Percentiles rank a stretch among this genome's conserved stretches.
Evolutionary conservation across 768 basidiomycete genomes (phyloP).

Genomic region (Psilocybe cubensis): DNA sequence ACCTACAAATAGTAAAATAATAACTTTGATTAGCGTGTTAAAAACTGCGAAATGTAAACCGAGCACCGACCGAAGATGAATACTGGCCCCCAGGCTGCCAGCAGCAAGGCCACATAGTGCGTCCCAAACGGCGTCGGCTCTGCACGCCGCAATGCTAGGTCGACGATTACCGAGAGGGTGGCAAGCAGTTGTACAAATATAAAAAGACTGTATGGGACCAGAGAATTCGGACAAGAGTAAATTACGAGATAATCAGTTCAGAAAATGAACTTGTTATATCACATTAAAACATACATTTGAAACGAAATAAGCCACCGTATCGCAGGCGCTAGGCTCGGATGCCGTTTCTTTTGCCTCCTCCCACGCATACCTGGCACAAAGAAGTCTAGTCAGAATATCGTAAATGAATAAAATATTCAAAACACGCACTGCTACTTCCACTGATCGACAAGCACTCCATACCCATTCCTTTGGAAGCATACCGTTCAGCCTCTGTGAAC

Average conservation of each 20-base stretch:
- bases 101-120: constrained; percentile 63
- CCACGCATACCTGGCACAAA: constrained; percentile 11
- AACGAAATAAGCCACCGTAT: constrained; percentile 59
- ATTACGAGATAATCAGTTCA: neutral
- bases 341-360: constrained; percentile 26
- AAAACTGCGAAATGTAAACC: neutral
- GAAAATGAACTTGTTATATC: neutral
- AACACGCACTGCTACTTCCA: neutral
- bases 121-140: constrained; percentile 61
- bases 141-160: constrained; percentile 40
- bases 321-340: constrained; percentile 40
- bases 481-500: constrained; percentile 1
- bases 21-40: neutral
- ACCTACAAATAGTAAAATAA: constrained; percentile 24
- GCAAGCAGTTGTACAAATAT: constrained; percentile 50
- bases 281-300: constrained; percentile 46
- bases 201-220: constrained; percentile 37
- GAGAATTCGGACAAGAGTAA: neutral
- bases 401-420: neutral
- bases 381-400: neutral
- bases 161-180: constrained; percentile 53
- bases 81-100: constrained; percentile 62
- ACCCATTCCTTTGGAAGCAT: too few species aligned
- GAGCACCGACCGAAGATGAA: constrained; percentile 52
- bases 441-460: neutral